Base-by-base conservation (phyloP, 345 rosid species). In the Cardiospermum halicacabum region DNA sequence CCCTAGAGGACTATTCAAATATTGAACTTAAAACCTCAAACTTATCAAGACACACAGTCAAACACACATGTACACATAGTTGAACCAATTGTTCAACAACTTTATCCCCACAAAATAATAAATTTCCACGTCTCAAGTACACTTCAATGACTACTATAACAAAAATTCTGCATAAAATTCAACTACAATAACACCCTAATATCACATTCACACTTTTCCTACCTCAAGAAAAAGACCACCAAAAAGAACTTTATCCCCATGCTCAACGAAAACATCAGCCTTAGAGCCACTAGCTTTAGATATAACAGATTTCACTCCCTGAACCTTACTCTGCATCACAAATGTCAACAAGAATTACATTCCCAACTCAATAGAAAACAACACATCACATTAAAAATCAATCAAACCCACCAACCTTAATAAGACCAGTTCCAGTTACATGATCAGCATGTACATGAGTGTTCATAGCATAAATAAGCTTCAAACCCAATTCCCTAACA, bases 381-480 rank as follows among this genome's bases (percentile, higher is more conserved):
- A 36, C 37, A 45, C 31, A 56, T 16, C 39, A 16, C 12, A 67
- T 22, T 56, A 31, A 26, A 25, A 65, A 54, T 37, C 53, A 54
- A 65, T n/a, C n/a, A n/a, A n/a, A n/a, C 27, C 30, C 11, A 54
- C 18, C 19, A 42, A 94, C 99, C 97, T 87, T 91, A 36, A 94
- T 75, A 64, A 88, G 83, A 39, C 95, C 96, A 39, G 97, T 81
- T 27, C 99, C 97, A 16, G 95, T 94, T 39, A 94, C 81, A 78
- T 94, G 99, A 80, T 94, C 99, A 34, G 99, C 99, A 79, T 94
- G 99, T 5, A 91, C 97, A 76, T 91, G 97, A 34, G 99, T 94
- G 85, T 91, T 94, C 78, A 85, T 63, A 2, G 89, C 98, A 80
- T 90, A 90, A 1, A 82, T 49, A 18, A 90, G 89, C 84, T 85